phyloP scores from a whole-genome alignment of 495 filamentous ascomycete genomes.

The Penicillium salamii region DNA sequence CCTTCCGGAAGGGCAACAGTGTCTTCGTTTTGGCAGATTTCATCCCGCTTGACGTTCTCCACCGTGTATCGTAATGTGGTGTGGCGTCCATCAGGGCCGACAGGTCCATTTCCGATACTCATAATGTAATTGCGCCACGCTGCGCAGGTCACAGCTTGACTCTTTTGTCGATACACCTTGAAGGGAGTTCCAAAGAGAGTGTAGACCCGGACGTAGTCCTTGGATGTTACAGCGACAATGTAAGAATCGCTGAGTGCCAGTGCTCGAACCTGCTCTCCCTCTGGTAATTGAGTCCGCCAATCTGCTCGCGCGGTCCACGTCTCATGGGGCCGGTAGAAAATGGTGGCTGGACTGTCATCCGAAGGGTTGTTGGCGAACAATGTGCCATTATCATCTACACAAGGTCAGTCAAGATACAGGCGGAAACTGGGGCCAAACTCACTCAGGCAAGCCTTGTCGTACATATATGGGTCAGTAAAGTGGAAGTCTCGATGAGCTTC shows the following conservation, averaged over 20 bases:
- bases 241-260: slow-evolving; percentile 93
- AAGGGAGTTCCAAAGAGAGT: slow-evolving; percentile 90
- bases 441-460: slow-evolving; percentile 92
- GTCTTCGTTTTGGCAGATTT: slow-evolving; percentile 89
- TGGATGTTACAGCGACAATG: slow-evolving; percentile 78
- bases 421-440: slow-evolving; percentile 15
- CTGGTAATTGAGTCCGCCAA: slow-evolving; percentile 82
- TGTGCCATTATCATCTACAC: slow-evolving; percentile 71
- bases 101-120: slow-evolving; percentile 87
- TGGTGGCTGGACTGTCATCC: slow-evolving; percentile 65
- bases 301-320: slow-evolving; percentile 90
- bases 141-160: slow-evolving; percentile 86
- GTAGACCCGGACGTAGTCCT: slow-evolving; percentile 86
- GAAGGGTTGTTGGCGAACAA: slow-evolving; percentile 80
- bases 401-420: slow-evolving; percentile 24
- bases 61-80: slow-evolving; percentile 76
- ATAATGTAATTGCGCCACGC: slow-evolving; percentile 93
- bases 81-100: slow-evolving; percentile 71
- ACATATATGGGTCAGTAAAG: slow-evolving; percentile 88
- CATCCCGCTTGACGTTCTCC: slow-evolving; percentile 89
- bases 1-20: slow-evolving; percentile 77
- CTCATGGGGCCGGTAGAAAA: slow-evolving; percentile 97
- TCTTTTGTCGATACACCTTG: slow-evolving; percentile 86
- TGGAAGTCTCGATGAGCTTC: slow-evolving; percentile 91
- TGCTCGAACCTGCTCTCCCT: slow-evolving; percentile 74